These are phyloP conservation scores for Leavenworthia alabamica DNA, from an alignment of 345 rosid genomes.

Conservation along the genomic window DNA sequence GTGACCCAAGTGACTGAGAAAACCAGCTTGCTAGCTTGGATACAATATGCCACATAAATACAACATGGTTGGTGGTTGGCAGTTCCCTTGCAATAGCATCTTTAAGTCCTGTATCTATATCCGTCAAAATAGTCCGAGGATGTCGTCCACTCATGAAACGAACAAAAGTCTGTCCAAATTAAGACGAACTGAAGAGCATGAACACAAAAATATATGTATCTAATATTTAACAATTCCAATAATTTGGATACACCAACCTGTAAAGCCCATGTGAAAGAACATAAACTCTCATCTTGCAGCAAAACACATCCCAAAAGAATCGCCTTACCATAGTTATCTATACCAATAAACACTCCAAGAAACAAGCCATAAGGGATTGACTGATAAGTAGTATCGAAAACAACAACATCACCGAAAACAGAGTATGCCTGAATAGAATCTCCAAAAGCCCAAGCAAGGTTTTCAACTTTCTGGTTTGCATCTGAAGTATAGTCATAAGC, in stretches of 20 bases:
- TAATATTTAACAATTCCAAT: too few species aligned
- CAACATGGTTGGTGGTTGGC: conserved; percentile 65
- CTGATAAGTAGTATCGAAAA: conserved; percentile 65
- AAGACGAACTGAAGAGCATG: conserved; percentile 31
- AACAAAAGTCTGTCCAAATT: conserved; percentile 72
- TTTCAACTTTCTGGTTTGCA: conserved; percentile 65
- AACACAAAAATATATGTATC: too few species aligned
- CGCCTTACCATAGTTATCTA: conserved; percentile 59
- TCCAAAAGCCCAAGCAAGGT: conserved; percentile 80
- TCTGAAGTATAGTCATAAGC: conserved; percentile 59
- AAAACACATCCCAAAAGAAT: conserved; percentile 71
- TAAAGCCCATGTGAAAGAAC: conserved; percentile 82
- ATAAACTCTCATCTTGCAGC: conserved; percentile 68
- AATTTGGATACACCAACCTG: too few species aligned
- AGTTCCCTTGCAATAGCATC: conserved; percentile 75
- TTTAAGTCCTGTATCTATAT: conserved; percentile 71
- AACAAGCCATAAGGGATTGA: conserved; percentile 79
- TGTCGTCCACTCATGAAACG: conserved; percentile 70
- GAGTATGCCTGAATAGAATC: conserved; percentile 53
- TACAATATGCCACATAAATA: conserved; percentile 57
- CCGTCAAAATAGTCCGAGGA: conserved; percentile 80
- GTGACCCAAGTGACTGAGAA: conserved; percentile 58
- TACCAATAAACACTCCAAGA: conserved; percentile 78
- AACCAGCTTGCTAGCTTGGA: conserved; percentile 92
- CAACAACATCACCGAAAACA: conserved; percentile 67